phyloP scores from a whole-genome alignment of 2,329 filamentous ascomycete species.

The Sporothrix pallida region DNA sequence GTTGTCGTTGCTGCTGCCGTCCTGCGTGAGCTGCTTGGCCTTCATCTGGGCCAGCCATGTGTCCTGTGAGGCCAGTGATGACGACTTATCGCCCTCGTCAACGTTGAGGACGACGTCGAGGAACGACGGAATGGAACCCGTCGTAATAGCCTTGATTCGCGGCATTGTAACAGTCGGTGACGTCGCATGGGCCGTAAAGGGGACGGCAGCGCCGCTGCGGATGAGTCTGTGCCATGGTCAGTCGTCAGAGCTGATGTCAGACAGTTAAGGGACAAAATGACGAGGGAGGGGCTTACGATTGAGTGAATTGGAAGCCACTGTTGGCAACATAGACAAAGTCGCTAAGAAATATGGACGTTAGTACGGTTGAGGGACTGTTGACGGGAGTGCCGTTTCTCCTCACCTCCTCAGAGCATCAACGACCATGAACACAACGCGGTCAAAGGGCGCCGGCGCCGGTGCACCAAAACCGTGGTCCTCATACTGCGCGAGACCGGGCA shows the following conservation, averaged over 20 bases:
- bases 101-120: slow-evolving; percentile 96
- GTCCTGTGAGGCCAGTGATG: slow-evolving; percentile 85
- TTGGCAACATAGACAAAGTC: slow-evolving; percentile 87
- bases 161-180: slow-evolving; percentile 99
- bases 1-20: slow-evolving; percentile 33
- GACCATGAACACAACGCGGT: slow-evolving; percentile 95
- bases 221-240: slow-evolving; percentile 70
- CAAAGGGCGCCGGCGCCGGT: slow-evolving; percentile 73
- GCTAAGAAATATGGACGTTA: slow-evolving; percentile 53
- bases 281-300: slow-evolving; percentile 65
- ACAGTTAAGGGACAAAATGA: neutral
- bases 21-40: slow-evolving; percentile 54
- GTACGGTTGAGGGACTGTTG: neutral
- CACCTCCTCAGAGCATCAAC: slow-evolving; percentile 91
- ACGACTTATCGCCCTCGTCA: slow-evolving; percentile 89
- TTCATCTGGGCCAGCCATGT: slow-evolving; percentile 96
- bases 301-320: slow-evolving; percentile 86
- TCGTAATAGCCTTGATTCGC: slow-evolving; percentile 94
- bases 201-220: slow-evolving; percentile 78
- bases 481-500: slow-evolving; percentile 80
- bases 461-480: slow-evolving; percentile 60
- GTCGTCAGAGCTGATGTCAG: neutral
- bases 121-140: slow-evolving; percentile 97
- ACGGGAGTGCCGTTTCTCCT: neutral
- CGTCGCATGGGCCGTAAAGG: slow-evolving; percentile 94